Evolutionary conservation across 768 basidiomycete genomes (phyloP).

Genomic region (Naganishia onofrii): DNA sequence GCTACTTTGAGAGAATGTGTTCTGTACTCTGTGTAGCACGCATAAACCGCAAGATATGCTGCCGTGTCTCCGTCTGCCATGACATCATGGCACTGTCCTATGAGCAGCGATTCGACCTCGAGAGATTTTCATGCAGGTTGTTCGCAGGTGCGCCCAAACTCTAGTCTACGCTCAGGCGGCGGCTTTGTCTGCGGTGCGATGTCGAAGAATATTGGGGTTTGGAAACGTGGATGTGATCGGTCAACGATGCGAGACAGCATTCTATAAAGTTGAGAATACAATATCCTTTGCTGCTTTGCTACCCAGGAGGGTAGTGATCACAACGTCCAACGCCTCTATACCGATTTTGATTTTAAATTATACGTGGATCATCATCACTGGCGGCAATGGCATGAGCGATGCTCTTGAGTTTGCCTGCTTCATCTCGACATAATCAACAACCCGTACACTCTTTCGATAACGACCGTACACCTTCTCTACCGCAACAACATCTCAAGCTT

Average conservation of each 20-base stretch:
- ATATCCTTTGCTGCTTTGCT: background rate
- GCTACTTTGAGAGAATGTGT: too few species aligned
- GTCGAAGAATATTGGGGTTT: background rate
- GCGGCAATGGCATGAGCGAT: slow-evolving; percentile 8
- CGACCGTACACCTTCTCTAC: background rate
- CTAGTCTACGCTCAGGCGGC: background rate
- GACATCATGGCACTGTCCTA: too few species aligned
- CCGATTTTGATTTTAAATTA: background rate
- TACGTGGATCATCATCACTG: background rate
- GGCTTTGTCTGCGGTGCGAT: background rate
- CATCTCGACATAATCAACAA: background rate
- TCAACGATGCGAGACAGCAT: background rate
- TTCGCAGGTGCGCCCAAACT: background rate
- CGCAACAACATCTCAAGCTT: too few species aligned
- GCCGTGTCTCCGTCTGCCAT: background rate
- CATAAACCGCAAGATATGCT: too few species aligned
- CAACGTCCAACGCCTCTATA: too few species aligned
- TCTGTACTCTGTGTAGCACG: too few species aligned
- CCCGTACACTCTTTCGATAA: background rate
- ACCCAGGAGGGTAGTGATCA: background rate
- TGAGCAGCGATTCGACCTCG: too few species aligned
- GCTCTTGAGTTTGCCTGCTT: background rate
- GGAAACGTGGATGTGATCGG: slow-evolving; percentile 7
- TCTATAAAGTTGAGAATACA: background rate
- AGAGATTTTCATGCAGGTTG: too few species aligned